Base-by-base conservation (phyloP, 1,284 basidiomycete genomes). In the Ganoderma lingzhi region DNA sequence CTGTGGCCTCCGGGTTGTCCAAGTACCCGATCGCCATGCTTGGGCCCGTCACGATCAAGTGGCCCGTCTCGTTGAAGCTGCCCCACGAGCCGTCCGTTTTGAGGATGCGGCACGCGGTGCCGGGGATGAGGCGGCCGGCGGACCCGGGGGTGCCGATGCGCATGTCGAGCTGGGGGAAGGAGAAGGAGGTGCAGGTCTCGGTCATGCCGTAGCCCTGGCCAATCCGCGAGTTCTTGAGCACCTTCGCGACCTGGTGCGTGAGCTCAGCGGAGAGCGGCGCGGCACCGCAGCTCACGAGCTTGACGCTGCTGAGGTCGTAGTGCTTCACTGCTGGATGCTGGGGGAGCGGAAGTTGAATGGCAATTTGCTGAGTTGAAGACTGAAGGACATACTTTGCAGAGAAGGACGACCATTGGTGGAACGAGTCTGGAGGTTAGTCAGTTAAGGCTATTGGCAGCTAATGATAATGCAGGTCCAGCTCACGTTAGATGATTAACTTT, bases 211-310 rank as follows among this genome's bases (percentile, higher is more conserved):
- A 93, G 12, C 87, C 89, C 78, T 93, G 91, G 6, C 89, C 90
- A 62, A 93, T 86, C 51, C 84, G 81, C 1, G 87, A 86, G 41
- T 86, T 80, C 0, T 91, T 90, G 35, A 94, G 79, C 45, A 90
- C 76, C 41, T 83, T 80, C 65, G 86, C 81, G 53, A 93, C 78
- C 72, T 88, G 84, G 42, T 83, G 70, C 68, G 86, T 88, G 39
- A 93, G 82, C 74, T 93, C 92, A 30, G 84, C 81, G 3, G 92
- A 89, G 4, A 95, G 80, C 2, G 93, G 93, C 0, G 93, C 93
- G 0, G 93, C 94, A 41, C 93, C 91, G 42, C 83, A 84, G 80
- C 94, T 85, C 69, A 88, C 83, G 73, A 85, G 80, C 69, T 88
- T 83, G 63, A 96, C 79, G 66, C 84, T 80, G 45, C 83, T 84